Evolutionary conservation across 169 alveolate genomes (phyloP).

Genomic region (Plasmodium blacklocki): DNA sequence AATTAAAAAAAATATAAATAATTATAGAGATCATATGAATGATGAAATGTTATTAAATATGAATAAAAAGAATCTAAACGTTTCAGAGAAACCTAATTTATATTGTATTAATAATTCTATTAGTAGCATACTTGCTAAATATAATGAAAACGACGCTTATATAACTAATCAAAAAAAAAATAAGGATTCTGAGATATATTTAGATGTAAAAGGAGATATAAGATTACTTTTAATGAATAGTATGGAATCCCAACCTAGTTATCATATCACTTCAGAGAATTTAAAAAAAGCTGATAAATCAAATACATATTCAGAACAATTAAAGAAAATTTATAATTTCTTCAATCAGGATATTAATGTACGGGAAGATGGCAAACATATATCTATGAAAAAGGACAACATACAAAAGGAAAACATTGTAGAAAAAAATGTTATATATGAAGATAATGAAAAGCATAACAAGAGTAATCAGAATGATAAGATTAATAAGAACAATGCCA

Average conservation of each 20-base stretch:
- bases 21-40: background rate
- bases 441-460: background rate
- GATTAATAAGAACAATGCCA: background rate
- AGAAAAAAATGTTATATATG: background rate
- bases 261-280: background rate
- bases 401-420: background rate
- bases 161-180: background rate
- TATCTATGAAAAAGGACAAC: background rate
- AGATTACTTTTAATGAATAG: constrained; percentile 7
- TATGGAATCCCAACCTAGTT: background rate
- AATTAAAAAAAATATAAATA: background rate
- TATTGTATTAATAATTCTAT: background rate
- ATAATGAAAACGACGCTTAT: background rate
- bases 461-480: background rate
- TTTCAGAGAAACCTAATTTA: background rate
- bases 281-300: background rate
- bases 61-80: background rate
- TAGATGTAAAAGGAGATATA: constrained; percentile 6
- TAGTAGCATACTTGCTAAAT: background rate
- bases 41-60: background rate
- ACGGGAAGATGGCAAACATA: background rate
- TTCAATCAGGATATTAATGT: constrained; percentile 1
- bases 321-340: background rate
- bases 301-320: background rate
- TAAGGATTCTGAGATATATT: constrained; percentile 4